phyloP scores from a whole-genome alignment of 495 filamentous ascomycete species.

The Trichoderma parareesei region DNA sequence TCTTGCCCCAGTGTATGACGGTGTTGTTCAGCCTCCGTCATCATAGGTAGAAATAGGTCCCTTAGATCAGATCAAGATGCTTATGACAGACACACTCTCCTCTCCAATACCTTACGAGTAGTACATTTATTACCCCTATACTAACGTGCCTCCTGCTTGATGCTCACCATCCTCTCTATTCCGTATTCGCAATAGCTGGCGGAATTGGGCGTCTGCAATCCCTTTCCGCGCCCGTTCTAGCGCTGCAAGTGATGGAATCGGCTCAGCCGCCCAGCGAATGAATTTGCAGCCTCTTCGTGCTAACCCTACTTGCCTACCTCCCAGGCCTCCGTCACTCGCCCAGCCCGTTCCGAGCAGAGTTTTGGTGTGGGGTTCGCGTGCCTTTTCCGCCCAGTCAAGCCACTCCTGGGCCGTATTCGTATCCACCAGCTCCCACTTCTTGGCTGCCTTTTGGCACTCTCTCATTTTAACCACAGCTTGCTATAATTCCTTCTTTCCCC shows the following conservation, averaged over 20 bases:
- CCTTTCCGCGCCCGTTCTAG: no score
- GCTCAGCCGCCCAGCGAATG: background rate
- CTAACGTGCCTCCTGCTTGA: no score
- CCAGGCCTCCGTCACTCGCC: no score
- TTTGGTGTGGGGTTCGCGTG: background rate
- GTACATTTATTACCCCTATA: constrained; percentile 8
- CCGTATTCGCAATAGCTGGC: constrained; percentile 2
- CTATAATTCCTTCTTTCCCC: background rate
- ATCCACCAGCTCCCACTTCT: background rate
- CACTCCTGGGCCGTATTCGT: background rate
- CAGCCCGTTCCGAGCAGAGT: background rate
- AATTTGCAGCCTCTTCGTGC: background rate
- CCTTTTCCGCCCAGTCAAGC: background rate
- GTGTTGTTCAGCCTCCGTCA: no score
- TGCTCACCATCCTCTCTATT: background rate
- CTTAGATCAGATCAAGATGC: no score
- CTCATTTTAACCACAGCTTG: background rate
- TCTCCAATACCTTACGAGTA: background rate
- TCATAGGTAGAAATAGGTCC: no score
- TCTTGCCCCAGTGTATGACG: no score
- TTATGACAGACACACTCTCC: background rate
- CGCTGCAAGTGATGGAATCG: background rate
- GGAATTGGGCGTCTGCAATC: background rate
- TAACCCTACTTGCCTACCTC: background rate
- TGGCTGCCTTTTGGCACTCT: background rate